Evolutionary conservation across 2,329 filamentous ascomycete species (phyloP), one percentile per base, ranked within the genome.

Genomic region (Pleurostoma richardsiae): DNA sequence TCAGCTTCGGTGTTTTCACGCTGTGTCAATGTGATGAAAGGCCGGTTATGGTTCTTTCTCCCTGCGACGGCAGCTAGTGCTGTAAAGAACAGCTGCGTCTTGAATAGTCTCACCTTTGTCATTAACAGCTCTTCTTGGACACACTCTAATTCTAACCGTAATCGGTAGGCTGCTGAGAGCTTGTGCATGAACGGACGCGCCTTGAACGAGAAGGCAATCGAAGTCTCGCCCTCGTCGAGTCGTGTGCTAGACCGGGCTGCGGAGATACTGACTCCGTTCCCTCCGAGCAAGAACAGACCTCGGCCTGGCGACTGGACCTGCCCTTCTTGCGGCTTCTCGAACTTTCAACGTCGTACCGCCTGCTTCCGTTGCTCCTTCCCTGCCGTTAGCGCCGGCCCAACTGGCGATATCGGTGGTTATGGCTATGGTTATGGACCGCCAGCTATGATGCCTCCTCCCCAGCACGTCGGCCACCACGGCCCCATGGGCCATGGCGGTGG

Each of bases 281-380:
- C 94, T 44, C 94, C 94, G 1, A 96, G 91, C 72, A 99, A 99
- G 80, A 99, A 99, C 71, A 85, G 94, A 40, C 94, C 94, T 52
- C 87, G 94, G 48, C 94, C 94, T 38, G 94, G 94, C 66, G 94
- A 99, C 70, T 99, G 94, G 94, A 97, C 92, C 50, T 99, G 94
- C 75, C 94, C 94, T 41, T 96, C 91, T 44, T 99, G 94, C 63
- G 94, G 94, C 51, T 99, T 99, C 74, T 96, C 90, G 60, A 99
- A 99, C 78, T 99, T 99, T 76, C 94, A 99, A 72, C 89, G 94
- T 60, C 89, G 94, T 58, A 97, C 94, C 19, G 94, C 92, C 44
- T 99, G 94, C 71, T 99, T 99, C 86, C 88, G 94, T 59, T 99
- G 94, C 76, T 96, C 91, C 1, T 99, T 95, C 82, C 92, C 94